Evolutionary conservation across 148 eudicot genomes (phyloP).

Genomic region (Suaeda aralocaspica): DNA sequence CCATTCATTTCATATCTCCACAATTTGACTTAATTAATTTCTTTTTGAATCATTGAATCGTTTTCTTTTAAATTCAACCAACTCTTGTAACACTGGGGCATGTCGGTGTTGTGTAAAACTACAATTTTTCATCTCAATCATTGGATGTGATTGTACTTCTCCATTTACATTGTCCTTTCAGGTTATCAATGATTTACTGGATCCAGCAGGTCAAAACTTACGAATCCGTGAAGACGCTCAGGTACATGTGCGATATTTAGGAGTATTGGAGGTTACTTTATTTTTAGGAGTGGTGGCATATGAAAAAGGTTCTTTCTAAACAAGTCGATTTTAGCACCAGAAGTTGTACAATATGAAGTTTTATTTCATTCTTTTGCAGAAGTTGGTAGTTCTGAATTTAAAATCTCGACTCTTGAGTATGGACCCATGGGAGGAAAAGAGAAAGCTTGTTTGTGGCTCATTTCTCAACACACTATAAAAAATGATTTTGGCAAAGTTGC

Average conservation of each 20-base stretch:
- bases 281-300: not conserved
- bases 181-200: constrained; percentile 87
- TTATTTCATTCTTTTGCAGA: not conserved
- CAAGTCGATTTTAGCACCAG: not conserved
- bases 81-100: not conserved
- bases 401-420: not conserved
- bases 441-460: not conserved
- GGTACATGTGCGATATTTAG: constrained; percentile 33
- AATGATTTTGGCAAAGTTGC: no score
- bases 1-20: constrained; percentile 1
- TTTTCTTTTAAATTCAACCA: not conserved
- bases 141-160: not conserved
- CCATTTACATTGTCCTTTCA: constrained; percentile 20
- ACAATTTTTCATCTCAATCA: not conserved
- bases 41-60: not conserved
- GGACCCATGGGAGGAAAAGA: not conserved
- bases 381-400: not conserved
- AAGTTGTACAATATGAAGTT: not conserved
- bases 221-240: constrained; percentile 72
- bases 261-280: not conserved
- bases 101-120: not conserved
- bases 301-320: not conserved
- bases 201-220: constrained; percentile 74
- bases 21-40: not conserved
- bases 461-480: no score